Evolutionary conservation across 352 stramenopile genomes (phyloP), one percentile per base, ranked within the genome.

Genomic region (Pythium inflatum): DNA sequence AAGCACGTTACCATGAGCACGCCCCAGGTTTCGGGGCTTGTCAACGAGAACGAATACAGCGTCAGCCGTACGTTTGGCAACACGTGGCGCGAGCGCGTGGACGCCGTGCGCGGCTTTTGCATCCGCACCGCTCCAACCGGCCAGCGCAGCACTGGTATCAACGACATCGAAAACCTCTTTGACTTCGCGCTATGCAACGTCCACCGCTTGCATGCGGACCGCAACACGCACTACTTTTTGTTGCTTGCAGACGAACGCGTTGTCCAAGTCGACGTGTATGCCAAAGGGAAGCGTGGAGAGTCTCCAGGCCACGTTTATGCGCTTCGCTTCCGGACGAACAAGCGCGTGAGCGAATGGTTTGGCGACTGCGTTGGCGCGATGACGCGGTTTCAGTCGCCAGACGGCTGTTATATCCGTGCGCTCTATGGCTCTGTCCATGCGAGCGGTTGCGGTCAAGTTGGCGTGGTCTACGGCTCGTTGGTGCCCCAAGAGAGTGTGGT

Each of bases 281-380:
- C 55, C 24, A 60, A 13, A 14, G 48, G 5, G 16, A 57, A 57
- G 6, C 31, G 5, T 5, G 8, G 41, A 12, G n/a, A 38, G 4
- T 16, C 5, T 14, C 27, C 25, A 2, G 18, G n/a, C 6, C 22
- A 7, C 2, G 22, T 66, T 12, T 12, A 28, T 9, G 43, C 30
- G 9, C n/a, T 66, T 13, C 58, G 58, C 7, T 56, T 66, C 40
- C 56, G 28, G 4, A 64, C 56, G 20, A 55, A 64, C 56, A 22
- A 64, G 56, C 56, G 56, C 5, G 27, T 43, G 33, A 64, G 56
- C 40, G 22, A 36, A 14, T 64, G 56, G 56, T 54, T 54, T 54
- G 40, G 56, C 13, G 4, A 28, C 5, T 43, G 54, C 34, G 18
- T 22, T 9, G 50, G 50, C 3, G 30, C 16, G 18, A 6, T 24